phyloP scores from a whole-genome alignment of 2,329 filamentous ascomycete species.

The Bipolaris bicolor region DNA sequence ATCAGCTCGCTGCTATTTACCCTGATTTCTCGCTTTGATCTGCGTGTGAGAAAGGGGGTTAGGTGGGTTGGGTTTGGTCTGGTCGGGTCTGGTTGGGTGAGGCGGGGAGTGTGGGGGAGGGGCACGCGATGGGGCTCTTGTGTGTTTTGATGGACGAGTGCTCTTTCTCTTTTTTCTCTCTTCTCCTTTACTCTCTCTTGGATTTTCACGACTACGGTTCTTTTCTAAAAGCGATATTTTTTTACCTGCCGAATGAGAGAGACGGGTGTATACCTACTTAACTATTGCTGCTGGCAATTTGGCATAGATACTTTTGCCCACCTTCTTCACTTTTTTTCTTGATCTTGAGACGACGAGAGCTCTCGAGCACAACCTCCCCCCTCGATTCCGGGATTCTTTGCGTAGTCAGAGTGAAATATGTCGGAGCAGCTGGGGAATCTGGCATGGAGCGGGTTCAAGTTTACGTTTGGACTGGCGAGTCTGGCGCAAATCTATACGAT shows the following conservation, averaged over 20 bases:
- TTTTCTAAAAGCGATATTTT: too few species aligned
- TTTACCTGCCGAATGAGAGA: too few species aligned
- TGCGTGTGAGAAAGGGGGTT: neutral
- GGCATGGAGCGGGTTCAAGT: conserved; percentile 35
- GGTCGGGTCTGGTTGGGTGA: neutral
- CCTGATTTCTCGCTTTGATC: neutral
- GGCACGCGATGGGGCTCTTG: neutral
- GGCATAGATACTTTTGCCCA: too few species aligned
- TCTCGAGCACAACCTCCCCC: too few species aligned
- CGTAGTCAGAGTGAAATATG: conserved; percentile 1
- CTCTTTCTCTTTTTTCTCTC: neutral
- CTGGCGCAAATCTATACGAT: conserved; percentile 27
- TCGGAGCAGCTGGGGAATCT: conserved; percentile 21
- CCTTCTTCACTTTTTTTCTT: too few species aligned
- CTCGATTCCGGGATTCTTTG: neutral
- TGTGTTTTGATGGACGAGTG: neutral
- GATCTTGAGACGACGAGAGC: too few species aligned
- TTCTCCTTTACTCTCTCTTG: too few species aligned
- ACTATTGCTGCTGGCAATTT: too few species aligned
- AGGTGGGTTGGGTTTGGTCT: neutral
- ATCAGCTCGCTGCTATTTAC: neutral
- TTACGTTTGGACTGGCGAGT: conserved; percentile 42
- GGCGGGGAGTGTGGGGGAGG: neutral
- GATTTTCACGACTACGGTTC: too few species aligned
- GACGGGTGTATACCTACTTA: too few species aligned